Evolutionary conservation across 768 basidiomycete genomes (phyloP).

Genomic region (Macrolepiota dolichaula): DNA sequence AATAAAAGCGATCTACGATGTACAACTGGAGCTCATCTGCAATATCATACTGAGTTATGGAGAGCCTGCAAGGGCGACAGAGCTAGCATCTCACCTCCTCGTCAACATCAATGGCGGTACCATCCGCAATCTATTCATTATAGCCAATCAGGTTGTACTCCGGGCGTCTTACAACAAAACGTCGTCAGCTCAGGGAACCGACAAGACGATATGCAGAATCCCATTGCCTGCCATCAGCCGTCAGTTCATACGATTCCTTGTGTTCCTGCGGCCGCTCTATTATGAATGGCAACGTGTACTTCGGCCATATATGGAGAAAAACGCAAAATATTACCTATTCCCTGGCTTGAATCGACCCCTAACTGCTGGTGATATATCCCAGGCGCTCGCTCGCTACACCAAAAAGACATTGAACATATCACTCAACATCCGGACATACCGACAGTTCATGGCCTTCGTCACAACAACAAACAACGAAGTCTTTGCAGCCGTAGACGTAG

Average conservation of each 20-base stretch:
- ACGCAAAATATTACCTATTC: not conserved
- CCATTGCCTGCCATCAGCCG: not conserved
- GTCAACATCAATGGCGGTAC: constrained; percentile 16
- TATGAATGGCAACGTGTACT: not conserved
- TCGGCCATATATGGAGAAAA: not conserved
- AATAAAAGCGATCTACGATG: not conserved
- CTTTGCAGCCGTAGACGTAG: not conserved
- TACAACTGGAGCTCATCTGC: constrained; percentile 11
- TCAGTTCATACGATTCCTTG: not conserved
- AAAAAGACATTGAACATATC: not conserved
- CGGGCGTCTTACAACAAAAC: constrained; percentile 11
- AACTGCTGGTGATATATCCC: not conserved
- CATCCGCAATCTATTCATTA: not conserved
- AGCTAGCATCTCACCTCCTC: constrained; percentile 15
- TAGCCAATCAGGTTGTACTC: not conserved
- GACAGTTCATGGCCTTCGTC: not conserved
- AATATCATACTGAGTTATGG: constrained; percentile 12
- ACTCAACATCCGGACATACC: not conserved
- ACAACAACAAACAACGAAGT: not conserved
- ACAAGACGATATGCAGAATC: constrained; percentile 1
- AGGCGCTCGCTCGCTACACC: not conserved
- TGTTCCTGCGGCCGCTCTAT: not conserved
- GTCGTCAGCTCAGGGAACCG: not conserved
- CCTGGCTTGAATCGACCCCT: not conserved
- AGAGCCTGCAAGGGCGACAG: constrained; percentile 16